phyloP scores from a whole-genome alignment of 306 rosid species.

The Gleditsia sinensis region DNA sequence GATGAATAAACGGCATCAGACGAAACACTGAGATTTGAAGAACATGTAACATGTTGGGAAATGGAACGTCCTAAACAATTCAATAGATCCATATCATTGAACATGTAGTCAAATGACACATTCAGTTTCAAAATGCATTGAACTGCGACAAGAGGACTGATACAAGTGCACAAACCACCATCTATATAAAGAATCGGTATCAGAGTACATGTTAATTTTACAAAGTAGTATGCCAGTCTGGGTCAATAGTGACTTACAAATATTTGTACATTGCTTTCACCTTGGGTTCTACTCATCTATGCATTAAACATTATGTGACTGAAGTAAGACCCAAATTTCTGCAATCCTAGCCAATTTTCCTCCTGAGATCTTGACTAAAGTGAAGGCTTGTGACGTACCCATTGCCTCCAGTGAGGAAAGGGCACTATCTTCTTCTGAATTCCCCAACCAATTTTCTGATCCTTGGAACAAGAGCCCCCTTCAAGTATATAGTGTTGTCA shows the following conservation, averaged over 20 bases:
- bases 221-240: neutral
- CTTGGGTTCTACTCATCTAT: conserved; percentile 8
- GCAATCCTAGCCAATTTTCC: conserved; percentile 61
- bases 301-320: conserved; percentile 39
- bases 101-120: too few relatives aligned
- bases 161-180: too few relatives aligned
- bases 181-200: too few relatives aligned
- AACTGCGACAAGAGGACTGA: too few relatives aligned
- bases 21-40: conserved; percentile 19
- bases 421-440: too few relatives aligned
- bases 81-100: conserved; percentile 31
- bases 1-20: conserved; percentile 24
- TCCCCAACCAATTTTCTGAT: too few relatives aligned
- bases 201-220: conserved; percentile 14
- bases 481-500: conserved; percentile 61
- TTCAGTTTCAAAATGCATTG: too few relatives aligned
- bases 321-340: conserved; percentile 42
- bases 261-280: neutral
- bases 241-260: neutral
- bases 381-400: conserved; percentile 74
- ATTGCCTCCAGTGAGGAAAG: conserved; percentile 35
- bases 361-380: conserved; percentile 59
- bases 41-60: conserved; percentile 15
- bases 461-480: too few relatives aligned
- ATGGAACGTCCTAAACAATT: conserved; percentile 32